Evolutionary conservation across 495 filamentous ascomycete species (phyloP).

Genomic region (Tetracladium marchalianum): DNA sequence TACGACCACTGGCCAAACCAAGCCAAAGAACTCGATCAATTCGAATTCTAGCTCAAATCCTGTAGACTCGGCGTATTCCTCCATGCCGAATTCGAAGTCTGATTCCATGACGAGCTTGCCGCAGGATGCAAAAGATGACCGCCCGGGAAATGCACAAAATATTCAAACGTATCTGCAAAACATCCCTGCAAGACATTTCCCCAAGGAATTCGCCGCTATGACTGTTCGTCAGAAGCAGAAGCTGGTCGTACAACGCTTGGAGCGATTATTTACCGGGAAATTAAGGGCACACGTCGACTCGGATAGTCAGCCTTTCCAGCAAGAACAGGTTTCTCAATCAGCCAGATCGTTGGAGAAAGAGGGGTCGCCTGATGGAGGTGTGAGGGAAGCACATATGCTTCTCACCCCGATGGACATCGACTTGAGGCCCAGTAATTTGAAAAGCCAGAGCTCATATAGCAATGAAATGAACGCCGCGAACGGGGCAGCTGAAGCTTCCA

Average conservation of each 20-base stretch:
- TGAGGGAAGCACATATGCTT: constrained; percentile 41
- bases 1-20: neutral
- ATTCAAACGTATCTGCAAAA: constrained; percentile 50
- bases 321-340: constrained; percentile 46
- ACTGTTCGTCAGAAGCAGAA: constrained; percentile 62
- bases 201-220: constrained; percentile 37
- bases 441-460: neutral
- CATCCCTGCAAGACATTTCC: constrained; percentile 49
- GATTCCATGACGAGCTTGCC: constrained; percentile 8
- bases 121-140: constrained; percentile 3
- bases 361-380: constrained; percentile 20
- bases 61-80: constrained; percentile 66
- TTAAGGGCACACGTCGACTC: constrained; percentile 29
- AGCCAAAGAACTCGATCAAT: constrained; percentile 18
- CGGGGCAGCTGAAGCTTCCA: neutral
- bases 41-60: constrained; percentile 43
- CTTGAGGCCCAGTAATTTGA: neutral
- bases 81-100: constrained; percentile 48
- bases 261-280: constrained; percentile 72
- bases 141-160: constrained; percentile 32
- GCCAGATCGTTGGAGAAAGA: constrained; percentile 20
- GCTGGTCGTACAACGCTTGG: constrained; percentile 57
- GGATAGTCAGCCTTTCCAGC: constrained; percentile 35
- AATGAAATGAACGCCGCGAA: neutral
- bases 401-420: constrained; percentile 12